Base-by-base conservation (phyloP, 2,329 filamentous ascomycete genomes). In the Moelleriella libera region DNA sequence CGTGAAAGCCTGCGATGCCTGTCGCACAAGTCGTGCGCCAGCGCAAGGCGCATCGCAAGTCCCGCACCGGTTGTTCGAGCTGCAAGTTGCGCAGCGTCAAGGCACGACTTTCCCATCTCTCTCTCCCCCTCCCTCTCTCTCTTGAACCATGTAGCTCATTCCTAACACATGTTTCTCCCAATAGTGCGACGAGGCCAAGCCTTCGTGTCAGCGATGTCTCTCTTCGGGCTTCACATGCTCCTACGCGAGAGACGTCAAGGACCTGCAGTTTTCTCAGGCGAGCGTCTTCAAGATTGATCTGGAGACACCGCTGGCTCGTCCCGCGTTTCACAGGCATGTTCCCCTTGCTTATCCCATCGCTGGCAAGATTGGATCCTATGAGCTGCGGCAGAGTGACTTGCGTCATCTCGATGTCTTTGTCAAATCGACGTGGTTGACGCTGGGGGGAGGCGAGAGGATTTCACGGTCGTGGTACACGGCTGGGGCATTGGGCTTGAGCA, bases 61-160 rank as follows among this genome's bases (percentile, higher is more conserved):
- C 71, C 1, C 63, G 70, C 14, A 59, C 62, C 9, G 73, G 74
- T 4, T 78, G 74, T 54, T 66, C 66, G 3, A 77, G 76, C 52
- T 78, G 75, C 58, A 76, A 75, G 55, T 53, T 75, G 31, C 62
- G 71, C 46, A 61, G 68, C 43, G 64, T 75, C 45, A 76, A 75
- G 61, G 71, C 69, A 59, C 10, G 40, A 12, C 12, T 8, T 2
- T 9, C 34, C 34, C 9, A 39, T 39, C 12, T 39, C 3, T 39
- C 12, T 39, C 9, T 39, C 12, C 4, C 12, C 4, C 12, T 39
- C 12, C 4, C 12, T 39, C 12, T 39, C 12, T 39, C 34, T 12
- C 12, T 39, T 39, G 34, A 39, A 39, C 8, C 8, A 39, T 2
- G 34, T 21, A 21, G 21, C 21, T 21, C 21, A 3, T 2, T 21